Evolutionary conservation across 1,284 basidiomycete species (phyloP).

Genomic region (Boletellus sp.): DNA sequence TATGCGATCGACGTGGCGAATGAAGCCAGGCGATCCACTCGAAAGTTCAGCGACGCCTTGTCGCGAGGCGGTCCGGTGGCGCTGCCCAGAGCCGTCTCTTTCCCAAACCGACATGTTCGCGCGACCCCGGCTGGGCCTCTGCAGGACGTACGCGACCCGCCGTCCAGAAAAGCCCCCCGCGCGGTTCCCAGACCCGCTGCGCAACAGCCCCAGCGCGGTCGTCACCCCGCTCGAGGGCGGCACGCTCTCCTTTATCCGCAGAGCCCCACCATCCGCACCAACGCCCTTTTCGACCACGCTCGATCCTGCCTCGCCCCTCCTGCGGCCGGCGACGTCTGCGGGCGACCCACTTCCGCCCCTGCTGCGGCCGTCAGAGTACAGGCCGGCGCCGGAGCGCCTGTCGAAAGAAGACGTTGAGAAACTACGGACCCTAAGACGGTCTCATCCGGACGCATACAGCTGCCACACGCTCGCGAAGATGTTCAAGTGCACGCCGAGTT

Average conservation of each 20-base stretch:
- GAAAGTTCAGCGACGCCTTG: neutral
- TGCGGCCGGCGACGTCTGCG: constrained; percentile 36
- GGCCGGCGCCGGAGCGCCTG: constrained; percentile 37
- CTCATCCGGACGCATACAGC: constrained; percentile 50
- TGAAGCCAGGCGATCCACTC: neutral
- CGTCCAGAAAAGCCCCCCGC: constrained; percentile 54
- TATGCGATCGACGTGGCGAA: neutral
- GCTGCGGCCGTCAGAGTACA: constrained; percentile 41
- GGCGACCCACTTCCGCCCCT: constrained; percentile 40
- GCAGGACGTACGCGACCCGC: constrained; percentile 41
- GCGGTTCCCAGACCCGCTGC: constrained; percentile 62
- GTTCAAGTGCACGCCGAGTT: constrained; percentile 55
- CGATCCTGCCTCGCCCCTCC: constrained; percentile 64
- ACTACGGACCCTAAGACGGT: constrained; percentile 53
- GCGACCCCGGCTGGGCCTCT: neutral
- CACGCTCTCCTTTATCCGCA: constrained; percentile 70
- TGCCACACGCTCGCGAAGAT: constrained; percentile 51
- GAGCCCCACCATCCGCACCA: constrained; percentile 69
- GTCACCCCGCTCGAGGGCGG: constrained; percentile 55
- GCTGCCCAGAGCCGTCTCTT: neutral
- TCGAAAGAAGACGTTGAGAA: constrained; percentile 52
- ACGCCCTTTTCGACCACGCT: constrained; percentile 67
- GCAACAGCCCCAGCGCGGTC: constrained; percentile 51
- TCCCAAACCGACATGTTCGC: constrained; percentile 17
- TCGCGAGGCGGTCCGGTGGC: no score